A percentile compares a stretch with the other conserved stretches of the same genome.
Conservation (phyloP, 306 rosid genomes). For the Pyrus bretschneideri region DNA sequence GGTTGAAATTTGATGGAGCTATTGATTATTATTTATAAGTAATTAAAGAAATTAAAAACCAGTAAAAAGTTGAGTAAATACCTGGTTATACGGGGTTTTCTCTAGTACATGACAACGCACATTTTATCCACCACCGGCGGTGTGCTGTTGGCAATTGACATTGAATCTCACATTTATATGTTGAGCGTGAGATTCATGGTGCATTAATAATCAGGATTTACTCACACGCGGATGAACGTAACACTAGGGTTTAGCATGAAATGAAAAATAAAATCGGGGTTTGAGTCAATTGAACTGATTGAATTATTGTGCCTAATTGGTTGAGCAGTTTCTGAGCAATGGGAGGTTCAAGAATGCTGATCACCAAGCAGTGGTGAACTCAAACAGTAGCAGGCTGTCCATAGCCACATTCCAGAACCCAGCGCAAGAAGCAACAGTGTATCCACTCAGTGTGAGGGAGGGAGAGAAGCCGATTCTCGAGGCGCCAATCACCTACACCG, state of each 20-base stretch:
- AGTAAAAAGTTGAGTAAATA: too few species aligned
- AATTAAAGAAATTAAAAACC: too few species aligned
- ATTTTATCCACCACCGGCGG: too few species aligned
- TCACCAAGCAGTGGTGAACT: conserved; percentile 94
- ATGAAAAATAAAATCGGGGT: neutral
- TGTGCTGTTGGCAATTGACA: neutral
- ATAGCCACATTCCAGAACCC: conserved; percentile 93
- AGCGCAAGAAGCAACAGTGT: conserved; percentile 58
- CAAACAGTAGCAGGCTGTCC: conserved; percentile 60
- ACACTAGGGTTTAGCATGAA: neutral
- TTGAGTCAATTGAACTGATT: neutral
- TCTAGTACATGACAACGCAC: neutral
- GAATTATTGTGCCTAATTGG: neutral
- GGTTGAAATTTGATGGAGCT: too few species aligned
- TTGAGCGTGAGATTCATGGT: neutral
- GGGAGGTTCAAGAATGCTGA: conserved; percentile 95
- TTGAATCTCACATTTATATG: neutral
- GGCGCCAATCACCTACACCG: conserved; percentile 58
- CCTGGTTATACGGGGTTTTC: neutral
- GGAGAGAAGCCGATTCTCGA: conserved; percentile 54
- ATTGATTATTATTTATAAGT: too few species aligned
- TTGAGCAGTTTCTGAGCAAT: conserved; percentile 61
- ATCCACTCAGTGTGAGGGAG: conserved; percentile 55
- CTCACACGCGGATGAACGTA: neutral
- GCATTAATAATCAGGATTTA: neutral